phyloP scores from a whole-genome alignment of 2,329 filamentous ascomycete genomes.

The Pseudocercospora eumusae region DNA sequence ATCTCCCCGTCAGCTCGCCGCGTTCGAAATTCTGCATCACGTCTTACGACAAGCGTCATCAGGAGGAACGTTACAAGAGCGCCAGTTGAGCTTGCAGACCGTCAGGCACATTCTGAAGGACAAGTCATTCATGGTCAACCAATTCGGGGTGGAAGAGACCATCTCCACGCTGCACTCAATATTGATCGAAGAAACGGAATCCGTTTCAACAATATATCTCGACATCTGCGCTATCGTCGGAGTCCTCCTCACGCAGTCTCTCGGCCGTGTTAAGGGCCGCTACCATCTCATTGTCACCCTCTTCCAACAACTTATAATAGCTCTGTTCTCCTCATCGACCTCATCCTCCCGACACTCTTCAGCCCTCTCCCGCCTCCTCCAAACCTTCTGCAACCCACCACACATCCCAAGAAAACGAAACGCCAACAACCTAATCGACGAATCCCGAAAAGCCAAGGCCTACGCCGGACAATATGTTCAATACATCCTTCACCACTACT shows the following conservation, averaged over 20 bases:
- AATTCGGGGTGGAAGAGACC: slow-evolving; percentile 47
- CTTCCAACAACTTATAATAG: slow-evolving; percentile 57
- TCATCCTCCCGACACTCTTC: slow-evolving; percentile 46
- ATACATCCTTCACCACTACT: slow-evolving; percentile 60
- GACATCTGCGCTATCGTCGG: slow-evolving; percentile 58
- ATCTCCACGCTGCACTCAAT: slow-evolving; percentile 43
- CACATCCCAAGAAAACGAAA: slow-evolving; percentile 43
- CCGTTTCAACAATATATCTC: slow-evolving; percentile 49
- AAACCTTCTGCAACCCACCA: slow-evolving; percentile 63
- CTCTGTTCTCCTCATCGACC: slow-evolving; percentile 53
- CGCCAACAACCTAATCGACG: slow-evolving; percentile 54
- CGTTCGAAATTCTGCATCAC: background rate
- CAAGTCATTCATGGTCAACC: slow-evolving; percentile 45
- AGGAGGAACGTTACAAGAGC: background rate
- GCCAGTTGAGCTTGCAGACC: slow-evolving; percentile 18
- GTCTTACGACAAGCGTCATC: background rate
- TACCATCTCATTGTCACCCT: slow-evolving; percentile 60
- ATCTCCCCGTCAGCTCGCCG: background rate
- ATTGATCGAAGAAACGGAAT: slow-evolving; percentile 31
- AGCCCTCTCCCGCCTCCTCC: slow-evolving; percentile 57
- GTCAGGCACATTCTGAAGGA: slow-evolving; percentile 28
- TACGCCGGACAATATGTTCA: slow-evolving; percentile 60
- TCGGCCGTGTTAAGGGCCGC: slow-evolving; percentile 60
- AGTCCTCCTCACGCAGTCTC: slow-evolving; percentile 58
- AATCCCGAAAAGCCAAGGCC: slow-evolving; percentile 60